phyloP scores from a whole-genome alignment of 495 filamentous ascomycete species.

The Talaromyces stipitatus region DNA sequence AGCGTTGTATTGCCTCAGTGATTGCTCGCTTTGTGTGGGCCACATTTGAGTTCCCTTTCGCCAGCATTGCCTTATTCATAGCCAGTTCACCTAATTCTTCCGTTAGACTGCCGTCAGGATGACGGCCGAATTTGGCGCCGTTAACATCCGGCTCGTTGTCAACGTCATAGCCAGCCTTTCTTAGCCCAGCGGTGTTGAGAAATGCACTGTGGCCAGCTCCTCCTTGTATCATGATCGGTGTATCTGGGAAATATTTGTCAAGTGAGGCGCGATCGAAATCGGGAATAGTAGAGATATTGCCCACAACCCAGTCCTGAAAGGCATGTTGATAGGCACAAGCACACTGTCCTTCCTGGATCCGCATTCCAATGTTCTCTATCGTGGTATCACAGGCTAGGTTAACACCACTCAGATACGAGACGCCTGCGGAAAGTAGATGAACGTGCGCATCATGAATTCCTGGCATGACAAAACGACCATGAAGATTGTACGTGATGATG shows the following conservation, averaged over 20 bases:
- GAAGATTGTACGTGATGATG: background rate
- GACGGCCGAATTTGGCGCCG: background rate
- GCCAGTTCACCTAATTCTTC: background rate
- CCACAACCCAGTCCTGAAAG: conserved; percentile 1
- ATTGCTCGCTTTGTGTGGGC: conserved; percentile 1
- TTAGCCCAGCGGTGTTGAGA: background rate
- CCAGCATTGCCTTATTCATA: conserved; percentile 1
- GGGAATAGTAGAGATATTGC: background rate
- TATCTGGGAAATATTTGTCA: background rate
- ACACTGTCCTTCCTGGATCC: background rate
- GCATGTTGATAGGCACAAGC: conserved; percentile 4
- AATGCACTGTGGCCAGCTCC: conserved; percentile 2
- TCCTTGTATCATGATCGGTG: background rate
- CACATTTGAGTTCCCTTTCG: background rate
- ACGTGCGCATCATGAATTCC: conserved; percentile 4
- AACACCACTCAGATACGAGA: conserved; percentile 1
- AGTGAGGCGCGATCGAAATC: background rate
- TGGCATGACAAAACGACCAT: conserved; percentile 1
- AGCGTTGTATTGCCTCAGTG: background rate
- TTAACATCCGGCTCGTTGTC: background rate
- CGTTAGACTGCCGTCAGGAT: background rate
- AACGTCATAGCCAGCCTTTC: conserved; percentile 2
- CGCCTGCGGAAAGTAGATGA: background rate
- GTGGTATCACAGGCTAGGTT: background rate
- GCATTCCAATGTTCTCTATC: background rate